A percentile compares a stretch with the other conserved stretches of the same genome.
Evolutionary conservation across 352 stramenopile species (phyloP).

Genomic region (Phytophthora quininea): DNA sequence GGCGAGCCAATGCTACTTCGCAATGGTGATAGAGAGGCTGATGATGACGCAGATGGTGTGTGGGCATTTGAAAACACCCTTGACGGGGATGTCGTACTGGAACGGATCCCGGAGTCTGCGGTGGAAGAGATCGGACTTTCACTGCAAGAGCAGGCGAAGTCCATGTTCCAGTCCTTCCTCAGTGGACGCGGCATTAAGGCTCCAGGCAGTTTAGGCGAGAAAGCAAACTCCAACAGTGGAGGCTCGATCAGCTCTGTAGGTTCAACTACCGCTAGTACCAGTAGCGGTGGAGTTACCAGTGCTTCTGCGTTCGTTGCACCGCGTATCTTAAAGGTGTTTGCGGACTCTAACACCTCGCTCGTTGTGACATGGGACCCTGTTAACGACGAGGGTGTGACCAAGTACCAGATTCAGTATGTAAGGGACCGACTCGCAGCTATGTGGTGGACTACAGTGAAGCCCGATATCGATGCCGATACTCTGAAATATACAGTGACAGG

Average conservation of each 20-base stretch:
- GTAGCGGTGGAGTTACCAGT: slow-evolving; percentile 5
- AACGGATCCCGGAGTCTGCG: slow-evolving; percentile 59
- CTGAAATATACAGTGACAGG: slow-evolving; percentile 62
- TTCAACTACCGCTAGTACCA: slow-evolving; percentile 26
- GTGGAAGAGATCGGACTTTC: slow-evolving; percentile 31
- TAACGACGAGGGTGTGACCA: slow-evolving; percentile 57
- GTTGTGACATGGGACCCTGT: slow-evolving; percentile 78
- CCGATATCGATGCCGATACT: slow-evolving; percentile 63
- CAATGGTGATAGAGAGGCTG: slow-evolving; percentile 33
- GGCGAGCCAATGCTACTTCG: slow-evolving; percentile 29
- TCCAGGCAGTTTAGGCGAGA: slow-evolving; percentile 17
- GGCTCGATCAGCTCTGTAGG: slow-evolving; percentile 26
- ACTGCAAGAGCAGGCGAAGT: slow-evolving; percentile 76
- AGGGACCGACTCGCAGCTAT: slow-evolving; percentile 82
- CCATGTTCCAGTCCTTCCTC: slow-evolving; percentile 68
- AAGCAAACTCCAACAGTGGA: slow-evolving; percentile 18
- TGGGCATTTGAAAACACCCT: slow-evolving; percentile 76
- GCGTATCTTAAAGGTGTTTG: slow-evolving; percentile 61
- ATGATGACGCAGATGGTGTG: slow-evolving; percentile 46
- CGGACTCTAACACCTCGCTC: slow-evolving; percentile 65
- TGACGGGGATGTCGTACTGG: slow-evolving; percentile 61
- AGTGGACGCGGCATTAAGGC: slow-evolving; percentile 49
- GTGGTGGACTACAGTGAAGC: slow-evolving; percentile 81
- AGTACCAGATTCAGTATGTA: slow-evolving; percentile 84
- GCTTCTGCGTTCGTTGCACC: slow-evolving; percentile 38